Base-by-base conservation (phyloP, 441 rosid species). In the Croton laevigatus region DNA sequence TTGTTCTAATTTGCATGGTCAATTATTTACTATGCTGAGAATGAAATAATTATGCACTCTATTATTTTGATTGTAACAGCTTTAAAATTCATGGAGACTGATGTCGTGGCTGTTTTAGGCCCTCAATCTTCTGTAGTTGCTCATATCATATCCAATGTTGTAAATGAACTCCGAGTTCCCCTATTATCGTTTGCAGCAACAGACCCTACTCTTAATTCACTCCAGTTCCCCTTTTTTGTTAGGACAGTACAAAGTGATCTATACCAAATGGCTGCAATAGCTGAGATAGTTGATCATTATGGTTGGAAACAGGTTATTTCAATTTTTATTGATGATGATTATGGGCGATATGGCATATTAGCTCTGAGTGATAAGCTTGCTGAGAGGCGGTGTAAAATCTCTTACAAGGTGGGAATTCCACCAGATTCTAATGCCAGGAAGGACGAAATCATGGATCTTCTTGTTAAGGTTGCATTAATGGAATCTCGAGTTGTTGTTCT, bases 71-170 rank as follows among this genome's bases (percentile, higher is more conserved):
- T 72, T 65, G 37, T 77, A 78, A 49, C 87, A 93, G 98, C 90
- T 53, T 71, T 93, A 85, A 74, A 75, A 72, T 87, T 88, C 81
- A 91, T 91, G 98, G 95, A 86, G 87, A 86, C 76, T 49, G 89
- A 89, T 65, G 67, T 73, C 6, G 73, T 91, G n/a, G 97, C 94
- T 23, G 77, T 90, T 37, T 71, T 91, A 67, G 98, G 98, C 60
- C 98, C 98, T 1, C 97, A 91, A 68, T 85, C 92, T 79, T 87
- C 98, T 22, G 89, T 83, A 60, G 85, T 89, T 65, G 92, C 95
- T 37, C 95, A 86, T 72, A 81, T 84, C 48, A 72, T 87, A 66
- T 85, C 92, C 45, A 79, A 84, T 66, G 86, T 89, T 68, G 92
- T 97, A 22, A 89, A 83, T 23, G 94, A 94, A 70, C 90, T 94